A percentile compares a stretch with the other conserved stretches of the same genome.
Conservation (phyloP, 208 protist genomes). For the Leishmania turanica region DNA sequence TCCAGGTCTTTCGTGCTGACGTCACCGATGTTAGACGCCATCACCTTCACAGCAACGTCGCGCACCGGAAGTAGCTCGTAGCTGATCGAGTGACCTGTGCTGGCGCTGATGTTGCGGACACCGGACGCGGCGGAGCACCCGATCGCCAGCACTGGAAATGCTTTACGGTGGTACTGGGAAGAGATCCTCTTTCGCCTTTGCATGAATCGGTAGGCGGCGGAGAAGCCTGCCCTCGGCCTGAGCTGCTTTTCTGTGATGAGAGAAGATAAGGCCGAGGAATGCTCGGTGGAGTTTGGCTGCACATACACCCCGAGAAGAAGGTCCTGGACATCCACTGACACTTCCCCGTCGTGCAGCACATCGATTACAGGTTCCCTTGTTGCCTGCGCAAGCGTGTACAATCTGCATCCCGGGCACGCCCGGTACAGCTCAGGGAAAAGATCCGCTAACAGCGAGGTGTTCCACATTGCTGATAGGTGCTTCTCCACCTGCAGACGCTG, state of each 20-base stretch:
- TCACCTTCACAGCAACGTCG: constrained; percentile 31
- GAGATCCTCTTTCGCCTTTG: neutral
- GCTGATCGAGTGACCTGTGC: constrained; percentile 11
- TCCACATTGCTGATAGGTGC: constrained; percentile 29
- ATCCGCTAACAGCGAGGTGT: constrained; percentile 51
- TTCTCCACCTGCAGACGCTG: constrained; percentile 9
- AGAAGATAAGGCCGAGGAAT: neutral
- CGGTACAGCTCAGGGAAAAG: constrained; percentile 52
- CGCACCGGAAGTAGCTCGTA: constrained; percentile 31
- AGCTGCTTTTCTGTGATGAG: neutral
- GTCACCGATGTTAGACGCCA: constrained; percentile 49
- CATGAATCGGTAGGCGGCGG: neutral
- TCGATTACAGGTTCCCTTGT: constrained; percentile 10
- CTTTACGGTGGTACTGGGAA: neutral
- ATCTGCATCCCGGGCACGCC: constrained; percentile 56
- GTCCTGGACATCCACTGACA: constrained; percentile 17
- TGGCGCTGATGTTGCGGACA: constrained; percentile 31
- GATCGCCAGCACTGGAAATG: constrained; percentile 18
- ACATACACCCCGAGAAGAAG: constrained; percentile 34
- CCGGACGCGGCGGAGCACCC: constrained; percentile 6
- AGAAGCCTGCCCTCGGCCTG: neutral
- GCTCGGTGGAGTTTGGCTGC: neutral
- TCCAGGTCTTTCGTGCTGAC: constrained; percentile 28
- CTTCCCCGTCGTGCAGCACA: neutral
- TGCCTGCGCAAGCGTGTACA: constrained; percentile 28